These are phyloP conservation scores for Trichomonas tenax DNA, from an alignment of 208 protist genomes.

Conservation along the genomic window DNA sequence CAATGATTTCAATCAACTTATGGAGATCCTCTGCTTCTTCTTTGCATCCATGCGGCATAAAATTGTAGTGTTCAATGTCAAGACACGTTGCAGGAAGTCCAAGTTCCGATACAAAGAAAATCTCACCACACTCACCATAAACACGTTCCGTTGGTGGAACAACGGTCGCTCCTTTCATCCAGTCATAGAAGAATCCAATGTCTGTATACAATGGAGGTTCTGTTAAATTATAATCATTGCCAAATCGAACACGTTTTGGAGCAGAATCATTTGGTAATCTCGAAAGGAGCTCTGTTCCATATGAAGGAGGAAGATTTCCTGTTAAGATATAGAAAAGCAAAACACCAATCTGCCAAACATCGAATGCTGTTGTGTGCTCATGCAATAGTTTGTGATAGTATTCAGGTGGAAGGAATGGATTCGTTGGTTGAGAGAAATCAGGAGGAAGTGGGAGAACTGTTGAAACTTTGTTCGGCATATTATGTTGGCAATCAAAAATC, in stretches of 20 bases:
- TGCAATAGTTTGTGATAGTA: background rate
- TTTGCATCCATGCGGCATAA: background rate
- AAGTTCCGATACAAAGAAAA: background rate
- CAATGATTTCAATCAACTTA: background rate
- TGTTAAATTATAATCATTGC: background rate
- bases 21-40: background rate
- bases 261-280: background rate
- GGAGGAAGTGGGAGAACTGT: background rate
- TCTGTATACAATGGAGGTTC: background rate
- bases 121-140: background rate
- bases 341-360: conserved; percentile 3
- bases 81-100: background rate
- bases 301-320: background rate
- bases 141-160: background rate
- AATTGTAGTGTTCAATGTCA: background rate
- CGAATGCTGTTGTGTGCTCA: background rate
- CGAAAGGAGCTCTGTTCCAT: background rate
- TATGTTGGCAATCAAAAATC: background rate
- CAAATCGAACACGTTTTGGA: background rate
- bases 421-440: background rate
- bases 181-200: background rate
- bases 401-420: background rate
- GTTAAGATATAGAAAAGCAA: background rate
- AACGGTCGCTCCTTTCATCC: background rate
- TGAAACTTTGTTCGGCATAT: background rate